phyloP scores from a whole-genome alignment of 257 asterid species.

The Ajuga chamaepitys region DNA sequence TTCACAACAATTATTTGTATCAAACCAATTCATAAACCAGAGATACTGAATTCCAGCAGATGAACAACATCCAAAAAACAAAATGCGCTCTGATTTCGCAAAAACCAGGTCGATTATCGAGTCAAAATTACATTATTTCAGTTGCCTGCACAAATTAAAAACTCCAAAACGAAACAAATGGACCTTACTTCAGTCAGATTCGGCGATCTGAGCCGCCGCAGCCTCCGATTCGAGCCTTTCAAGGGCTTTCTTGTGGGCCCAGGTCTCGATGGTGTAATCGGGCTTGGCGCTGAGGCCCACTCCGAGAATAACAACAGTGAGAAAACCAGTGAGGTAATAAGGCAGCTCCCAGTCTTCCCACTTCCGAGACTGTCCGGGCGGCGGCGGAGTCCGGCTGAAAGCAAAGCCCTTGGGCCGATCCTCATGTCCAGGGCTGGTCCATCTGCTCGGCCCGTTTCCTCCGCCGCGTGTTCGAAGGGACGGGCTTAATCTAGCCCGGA shows the following conservation, averaged over 20 bases:
- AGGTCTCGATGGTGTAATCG: constrained; percentile 90
- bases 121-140: constrained; percentile 15
- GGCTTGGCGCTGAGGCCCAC: constrained; percentile 97
- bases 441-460: constrained; percentile 55
- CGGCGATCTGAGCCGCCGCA: constrained; percentile 29
- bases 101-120: not conserved
- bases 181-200: constrained; percentile 29
- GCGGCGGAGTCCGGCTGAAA: constrained; percentile 53
- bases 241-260: constrained; percentile 99
- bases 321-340: constrained; percentile 77
- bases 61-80: not conserved
- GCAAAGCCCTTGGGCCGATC: constrained; percentile 62
- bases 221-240: constrained; percentile 74
- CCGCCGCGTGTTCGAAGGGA: constrained; percentile 52
- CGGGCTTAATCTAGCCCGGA: constrained; percentile 48
- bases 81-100: not conserved
- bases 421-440: constrained; percentile 82
- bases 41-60: not conserved
- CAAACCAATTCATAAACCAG: not conserved
- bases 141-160: constrained; percentile 1
- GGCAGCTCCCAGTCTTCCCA: constrained; percentile 99
- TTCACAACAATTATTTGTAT: not conserved
- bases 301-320: constrained; percentile 71
- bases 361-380: constrained; percentile 51
- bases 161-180: constrained; percentile 10